Conservation (phyloP, 2,329 filamentous ascomycete species). For the Bipolaris bicolor region DNA sequence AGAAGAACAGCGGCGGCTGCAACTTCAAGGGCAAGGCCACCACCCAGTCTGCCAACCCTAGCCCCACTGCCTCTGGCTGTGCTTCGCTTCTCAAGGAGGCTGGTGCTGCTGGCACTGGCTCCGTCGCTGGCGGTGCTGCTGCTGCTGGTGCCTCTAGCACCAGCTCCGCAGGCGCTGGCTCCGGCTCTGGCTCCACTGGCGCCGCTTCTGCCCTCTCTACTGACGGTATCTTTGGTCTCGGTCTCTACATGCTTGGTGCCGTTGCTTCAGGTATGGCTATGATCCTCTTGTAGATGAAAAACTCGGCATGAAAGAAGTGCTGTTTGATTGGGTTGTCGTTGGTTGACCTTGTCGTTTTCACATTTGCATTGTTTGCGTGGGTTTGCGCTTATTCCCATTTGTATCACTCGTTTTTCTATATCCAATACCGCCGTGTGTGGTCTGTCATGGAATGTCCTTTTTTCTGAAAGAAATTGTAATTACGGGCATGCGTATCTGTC, state of each 20-base stretch:
- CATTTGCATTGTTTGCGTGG: constrained; percentile 18
- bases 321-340: neutral
- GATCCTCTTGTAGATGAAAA: constrained; percentile 57
- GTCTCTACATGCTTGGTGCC: constrained; percentile 58
- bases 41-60: constrained; percentile 57
- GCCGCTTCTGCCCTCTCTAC: constrained; percentile 54
- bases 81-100: constrained; percentile 65
- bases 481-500: neutral
- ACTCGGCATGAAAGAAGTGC: neutral
- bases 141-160: constrained; percentile 13
- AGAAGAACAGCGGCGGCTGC: constrained; percentile 64
- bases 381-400: constrained; percentile 17
- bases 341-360: constrained; percentile 7
- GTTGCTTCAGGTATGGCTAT: constrained; percentile 61
- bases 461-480: constrained; percentile 8
- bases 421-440: neutral
- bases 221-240: constrained; percentile 55
- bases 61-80: constrained; percentile 61
- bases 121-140: constrained; percentile 53
- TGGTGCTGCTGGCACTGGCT: constrained; percentile 65
- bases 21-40: constrained; percentile 72
- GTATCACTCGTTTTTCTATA: constrained; percentile 8
- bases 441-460: constrained; percentile 4
- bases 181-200: constrained; percentile 27
- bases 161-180: constrained; percentile 17